Percentiles rank a stretch among this genome's conserved stretches.
Evolutionary conservation across 108 stramenopile species (phyloP).

Genomic region (Cyclotella sp.): DNA sequence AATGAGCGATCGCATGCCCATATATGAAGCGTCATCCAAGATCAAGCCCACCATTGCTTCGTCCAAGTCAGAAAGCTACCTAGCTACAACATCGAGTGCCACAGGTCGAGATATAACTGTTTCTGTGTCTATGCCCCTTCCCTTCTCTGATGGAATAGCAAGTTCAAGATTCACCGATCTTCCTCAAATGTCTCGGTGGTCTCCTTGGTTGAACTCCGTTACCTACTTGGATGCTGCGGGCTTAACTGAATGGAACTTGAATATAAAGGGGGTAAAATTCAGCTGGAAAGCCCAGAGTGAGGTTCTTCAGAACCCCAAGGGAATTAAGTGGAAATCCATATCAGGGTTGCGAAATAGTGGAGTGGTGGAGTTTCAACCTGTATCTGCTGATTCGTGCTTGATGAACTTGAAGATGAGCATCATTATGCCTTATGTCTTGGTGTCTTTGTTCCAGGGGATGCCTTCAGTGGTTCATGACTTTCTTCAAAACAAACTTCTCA

Average conservation of each 20-base stretch:
- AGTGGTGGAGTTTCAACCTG: conserved; percentile 63
- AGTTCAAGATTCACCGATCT: conserved; percentile 84
- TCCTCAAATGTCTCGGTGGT: conserved; percentile 88
- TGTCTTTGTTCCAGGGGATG: conserved; percentile 71
- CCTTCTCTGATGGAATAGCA: conserved; percentile 81
- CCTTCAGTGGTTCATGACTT: conserved; percentile 79
- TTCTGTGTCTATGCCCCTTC: conserved; percentile 76
- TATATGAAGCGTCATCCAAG: conserved; percentile 5
- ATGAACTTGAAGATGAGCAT: conserved; percentile 83
- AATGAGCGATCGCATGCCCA: conserved; percentile 56
- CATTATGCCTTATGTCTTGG: conserved; percentile 73
- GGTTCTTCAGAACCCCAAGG: conserved; percentile 60
- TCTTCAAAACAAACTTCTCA: conserved; percentile 83
- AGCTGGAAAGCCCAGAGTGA: conserved; percentile 79
- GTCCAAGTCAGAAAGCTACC: conserved; percentile 32
- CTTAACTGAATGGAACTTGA: conserved; percentile 83
- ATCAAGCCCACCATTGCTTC: conserved; percentile 27
- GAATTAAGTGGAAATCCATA: conserved; percentile 82
- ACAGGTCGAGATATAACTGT: conserved; percentile 77
- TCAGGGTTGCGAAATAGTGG: conserved; percentile 80
- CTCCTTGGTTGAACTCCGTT: conserved; percentile 87
- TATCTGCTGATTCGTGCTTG: conserved; percentile 56
- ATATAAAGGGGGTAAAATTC: conserved; percentile 74
- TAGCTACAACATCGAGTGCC: conserved; percentile 54
- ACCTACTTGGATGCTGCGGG: conserved; percentile 74